Evolutionary conservation across 164 flowering plant genomes (phyloP).

Genomic region (Chimonanthus praecox): DNA sequence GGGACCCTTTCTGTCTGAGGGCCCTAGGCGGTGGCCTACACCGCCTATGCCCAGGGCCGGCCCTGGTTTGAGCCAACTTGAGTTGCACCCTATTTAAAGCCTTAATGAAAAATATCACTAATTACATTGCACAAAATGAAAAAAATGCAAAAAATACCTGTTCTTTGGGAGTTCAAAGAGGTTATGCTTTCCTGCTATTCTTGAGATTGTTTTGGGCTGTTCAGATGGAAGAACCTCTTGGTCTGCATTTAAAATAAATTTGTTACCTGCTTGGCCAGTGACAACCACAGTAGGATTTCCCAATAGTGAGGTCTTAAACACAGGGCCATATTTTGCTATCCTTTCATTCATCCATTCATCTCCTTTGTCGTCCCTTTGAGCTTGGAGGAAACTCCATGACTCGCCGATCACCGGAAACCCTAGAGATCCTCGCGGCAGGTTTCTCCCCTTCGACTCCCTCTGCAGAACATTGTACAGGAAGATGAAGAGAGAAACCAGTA

Average conservation of each 20-base stretch:
- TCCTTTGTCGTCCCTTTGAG: slow-evolving; percentile 5
- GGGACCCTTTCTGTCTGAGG: no score
- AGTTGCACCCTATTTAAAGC: no score
- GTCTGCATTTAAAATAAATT: slow-evolving; percentile 7
- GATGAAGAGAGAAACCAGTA: slow-evolving; percentile 2
- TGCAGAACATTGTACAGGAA: not conserved
- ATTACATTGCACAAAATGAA: not conserved
- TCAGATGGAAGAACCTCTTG: slow-evolving; percentile 7
- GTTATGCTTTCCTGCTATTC: slow-evolving; percentile 6
- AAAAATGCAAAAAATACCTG: slow-evolving; percentile 5
- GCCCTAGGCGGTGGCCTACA: no score
- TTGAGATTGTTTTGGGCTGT: slow-evolving; percentile 8
- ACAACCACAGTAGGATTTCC: slow-evolving; percentile 18
- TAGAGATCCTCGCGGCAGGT: slow-evolving; percentile 11
- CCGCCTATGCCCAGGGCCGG: no score
- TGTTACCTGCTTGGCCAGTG: slow-evolving; percentile 18
- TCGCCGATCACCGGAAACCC: slow-evolving; percentile 20
- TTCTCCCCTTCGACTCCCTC: not conserved
- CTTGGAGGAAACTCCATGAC: slow-evolving; percentile 12
- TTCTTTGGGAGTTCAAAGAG: slow-evolving; percentile 6
- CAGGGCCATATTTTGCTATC: slow-evolving; percentile 12
- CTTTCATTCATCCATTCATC: slow-evolving; percentile 16
- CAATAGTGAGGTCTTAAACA: slow-evolving; percentile 20
- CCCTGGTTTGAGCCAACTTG: not conserved
- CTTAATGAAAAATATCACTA: no score